Evolutionary conservation across 2,329 filamentous ascomycete species (phyloP).

Genomic region (Cercospora brassicicola): DNA sequence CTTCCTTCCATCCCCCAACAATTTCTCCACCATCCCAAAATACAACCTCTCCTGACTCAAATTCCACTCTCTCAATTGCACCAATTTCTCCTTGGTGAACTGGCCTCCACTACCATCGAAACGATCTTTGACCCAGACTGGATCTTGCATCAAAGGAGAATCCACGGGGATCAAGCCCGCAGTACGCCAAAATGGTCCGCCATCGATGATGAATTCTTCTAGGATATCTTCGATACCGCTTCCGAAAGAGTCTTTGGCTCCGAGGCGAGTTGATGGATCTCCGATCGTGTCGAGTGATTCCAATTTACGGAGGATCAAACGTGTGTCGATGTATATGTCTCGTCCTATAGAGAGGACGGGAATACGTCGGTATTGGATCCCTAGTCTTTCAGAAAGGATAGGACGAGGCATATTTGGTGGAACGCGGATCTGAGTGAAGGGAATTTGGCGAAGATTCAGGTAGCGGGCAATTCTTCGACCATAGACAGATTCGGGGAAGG

Average conservation of each 20-base stretch:
- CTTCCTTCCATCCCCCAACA: constrained; percentile 26
- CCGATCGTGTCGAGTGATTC: constrained; percentile 18
- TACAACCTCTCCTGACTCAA: constrained; percentile 24
- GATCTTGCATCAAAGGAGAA: constrained; percentile 19
- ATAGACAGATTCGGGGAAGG: constrained; percentile 26
- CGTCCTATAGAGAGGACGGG: constrained; percentile 29
- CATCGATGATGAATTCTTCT: constrained; percentile 25
- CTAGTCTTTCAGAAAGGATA: constrained; percentile 20
- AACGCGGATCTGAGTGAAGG: constrained; percentile 24
- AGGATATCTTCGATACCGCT: constrained; percentile 23
- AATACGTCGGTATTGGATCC: constrained; percentile 29
- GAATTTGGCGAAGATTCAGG: constrained; percentile 22
- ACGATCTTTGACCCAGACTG: constrained; percentile 25
- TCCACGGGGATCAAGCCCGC: constrained; percentile 19
- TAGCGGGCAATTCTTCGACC: constrained; percentile 23
- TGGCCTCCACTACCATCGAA: constrained; percentile 20
- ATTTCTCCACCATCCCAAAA: constrained; percentile 26
- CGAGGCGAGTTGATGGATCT: constrained; percentile 12
- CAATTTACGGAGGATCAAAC: constrained; percentile 24
- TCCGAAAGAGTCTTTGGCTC: constrained; percentile 16
- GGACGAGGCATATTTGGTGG: constrained; percentile 26
- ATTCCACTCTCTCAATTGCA: constrained; percentile 16
- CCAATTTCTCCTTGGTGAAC: constrained; percentile 18
- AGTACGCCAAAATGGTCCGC: constrained; percentile 23
- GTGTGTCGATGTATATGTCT: constrained; percentile 30